Conservation (phyloP, 495 filamentous ascomycete species). For the Recurvomyces mirabilis region DNA sequence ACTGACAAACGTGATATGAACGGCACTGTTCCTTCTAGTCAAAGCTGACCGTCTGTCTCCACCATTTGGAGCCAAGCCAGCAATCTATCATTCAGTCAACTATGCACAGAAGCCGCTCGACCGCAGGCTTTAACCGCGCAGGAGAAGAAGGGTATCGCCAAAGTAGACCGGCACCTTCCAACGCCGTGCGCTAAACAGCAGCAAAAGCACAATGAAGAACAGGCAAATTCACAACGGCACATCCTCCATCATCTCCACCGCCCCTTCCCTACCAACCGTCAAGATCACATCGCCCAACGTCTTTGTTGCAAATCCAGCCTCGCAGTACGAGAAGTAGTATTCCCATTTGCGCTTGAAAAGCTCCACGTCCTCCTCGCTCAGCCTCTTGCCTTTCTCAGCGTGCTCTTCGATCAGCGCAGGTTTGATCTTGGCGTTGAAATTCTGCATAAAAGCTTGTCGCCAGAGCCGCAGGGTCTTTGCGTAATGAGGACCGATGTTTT, state of each 20-base stretch:
- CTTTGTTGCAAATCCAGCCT: conserved; percentile 60
- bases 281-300: conserved; percentile 61
- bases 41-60: too few relatives aligned
- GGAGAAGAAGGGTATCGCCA: too few relatives aligned
- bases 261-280: conserved; percentile 52
- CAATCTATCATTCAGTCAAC: too few relatives aligned
- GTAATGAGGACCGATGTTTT: conserved; percentile 63
- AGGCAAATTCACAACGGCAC: too few relatives aligned
- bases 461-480: conserved; percentile 56
- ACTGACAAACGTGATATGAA: too few relatives aligned
- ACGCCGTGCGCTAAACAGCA: too few relatives aligned
- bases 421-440: conserved; percentile 46
- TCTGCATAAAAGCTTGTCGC: conserved; percentile 50
- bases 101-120: too few relatives aligned
- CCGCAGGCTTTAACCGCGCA: too few relatives aligned
- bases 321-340: conserved; percentile 66
- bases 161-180: too few relatives aligned
- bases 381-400: conserved; percentile 26
- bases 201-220: too few relatives aligned
- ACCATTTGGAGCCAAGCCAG: too few relatives aligned
- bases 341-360: conserved; percentile 61
- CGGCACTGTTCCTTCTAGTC: too few relatives aligned
- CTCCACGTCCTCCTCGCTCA: conserved; percentile 47
- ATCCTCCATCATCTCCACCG: conserved; percentile 54
- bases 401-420: conserved; percentile 44